Evolutionary conservation across 441 rosid species (phyloP), one percentile per base, ranked within the genome.

Genomic region (Metrosideros polymorpha): DNA sequence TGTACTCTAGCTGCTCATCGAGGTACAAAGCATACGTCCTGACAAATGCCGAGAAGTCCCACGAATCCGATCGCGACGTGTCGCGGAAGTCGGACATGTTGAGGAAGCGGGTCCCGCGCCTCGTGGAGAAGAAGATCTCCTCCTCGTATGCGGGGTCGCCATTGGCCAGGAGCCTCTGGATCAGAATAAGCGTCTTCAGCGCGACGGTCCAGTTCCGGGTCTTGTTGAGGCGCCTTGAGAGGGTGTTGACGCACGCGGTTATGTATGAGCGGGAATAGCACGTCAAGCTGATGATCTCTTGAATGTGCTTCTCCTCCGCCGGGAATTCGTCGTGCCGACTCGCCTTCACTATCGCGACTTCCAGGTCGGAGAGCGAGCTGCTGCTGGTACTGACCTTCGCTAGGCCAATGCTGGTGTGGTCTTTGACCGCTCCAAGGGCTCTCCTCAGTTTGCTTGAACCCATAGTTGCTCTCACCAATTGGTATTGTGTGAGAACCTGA

Each of bases 181-280:
- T 89, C 76, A 97, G 45, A 54, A 93, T 90, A 13, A 97, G 89
- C 2, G 98, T 93, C 87, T 96, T 97, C n/a, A 96, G 88, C 0
- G 99, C 99, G 8, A 97, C 99, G 7, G 92, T 92, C 99, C 99
- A 97, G 82, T 94, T 95, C 86, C 82, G 91, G 76, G 99, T 97
- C 92, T 93, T 97, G 90, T 93, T 96, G 83, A 97, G 96, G 9
- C 98, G 93, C 83, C 92, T 92, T 0, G 98, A 91, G 51, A 96
- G 89, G 85, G 91, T 92, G 87, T 66, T 90, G 0, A 97, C 92
- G 32, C 96, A 93, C 0, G 96, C 93, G 54, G 91, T 89, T 10
- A 94, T 88, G 88, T 94, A 92, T 25, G 89, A 88, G 1, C 94
- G 94, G 7, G 98, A 94, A 83, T 94, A 94, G 49, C 95, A 91